A percentile compares a stretch with the other conserved stretches of the same genome.
These are phyloP conservation scores for Backusella morwellensis DNA, from an alignment of 192 early-diverging fungal genomes.

Conservation along the genomic window DNA sequence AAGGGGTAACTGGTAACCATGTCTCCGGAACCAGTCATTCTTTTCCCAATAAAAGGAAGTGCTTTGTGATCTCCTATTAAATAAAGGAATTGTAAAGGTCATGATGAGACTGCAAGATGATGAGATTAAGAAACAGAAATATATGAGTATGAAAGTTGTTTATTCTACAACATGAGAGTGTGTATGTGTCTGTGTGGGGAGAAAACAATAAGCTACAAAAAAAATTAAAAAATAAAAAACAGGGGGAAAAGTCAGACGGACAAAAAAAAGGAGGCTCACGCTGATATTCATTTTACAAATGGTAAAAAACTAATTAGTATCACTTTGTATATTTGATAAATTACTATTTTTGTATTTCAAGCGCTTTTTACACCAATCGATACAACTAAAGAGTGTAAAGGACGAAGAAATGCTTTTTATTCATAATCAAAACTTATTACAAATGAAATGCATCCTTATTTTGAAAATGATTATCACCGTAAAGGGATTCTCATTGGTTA, in stretches of 20 bases:
- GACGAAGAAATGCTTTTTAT: neutral
- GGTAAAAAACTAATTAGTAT: neutral
- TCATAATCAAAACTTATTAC: neutral
- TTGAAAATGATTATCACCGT: neutral
- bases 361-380: neutral
- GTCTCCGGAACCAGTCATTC: conserved; percentile 30
- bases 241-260: conserved; percentile 2
- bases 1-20: conserved; percentile 25
- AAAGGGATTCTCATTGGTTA: neutral
- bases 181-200: neutral
- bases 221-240: neutral
- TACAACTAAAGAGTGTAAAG: neutral
- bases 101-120: neutral
- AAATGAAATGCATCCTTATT: neutral
- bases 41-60: conserved; percentile 20
- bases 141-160: neutral
- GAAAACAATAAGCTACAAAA: neutral
- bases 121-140: neutral
- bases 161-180: neutral
- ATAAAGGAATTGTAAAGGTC: neutral
- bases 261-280: neutral
- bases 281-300: neutral
- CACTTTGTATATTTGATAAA: neutral
- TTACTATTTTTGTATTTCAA: neutral
- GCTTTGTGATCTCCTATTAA: neutral